Evolutionary conservation across 169 alveolate genomes (phyloP), one percentile per base, ranked within the genome.

Genomic region (Plasmodium gonderi): DNA sequence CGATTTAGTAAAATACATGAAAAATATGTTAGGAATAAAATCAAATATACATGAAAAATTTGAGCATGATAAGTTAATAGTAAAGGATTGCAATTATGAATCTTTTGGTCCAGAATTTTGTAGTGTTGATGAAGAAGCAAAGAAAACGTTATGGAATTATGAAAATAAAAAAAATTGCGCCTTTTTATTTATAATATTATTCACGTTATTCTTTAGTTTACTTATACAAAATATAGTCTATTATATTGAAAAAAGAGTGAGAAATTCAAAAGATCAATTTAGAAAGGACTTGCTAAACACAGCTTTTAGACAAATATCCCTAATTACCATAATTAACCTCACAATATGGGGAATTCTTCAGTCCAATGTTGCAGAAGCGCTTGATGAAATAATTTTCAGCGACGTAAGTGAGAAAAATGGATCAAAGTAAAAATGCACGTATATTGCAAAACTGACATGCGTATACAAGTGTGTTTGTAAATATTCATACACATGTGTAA

Each of bases 281-380:
- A 82, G 96, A 74, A 93, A 91, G 82, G 96, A 96, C 64, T 96
- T 96, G 12, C 90, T 95, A 79, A 96, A 96, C 72, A 95, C 96
- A 26, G 96, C 97, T 26, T 95, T 93, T 91, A 94, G 97, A 31
- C 98, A 96, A 54, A 94, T 96, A 64, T 96, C 97, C 9, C 64
- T 93, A 49, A 96, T 96, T 51, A 95, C 97, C 49, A 94, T 96
- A n/a, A 95, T 96, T 49, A 95, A 92, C 49, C 92, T 96, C 20
- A 82, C 96, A 3, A 93, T 96, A 36, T 96, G 97, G 97, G 95
- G 97, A 49, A 92, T 92, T 64, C 92, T 96, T 80, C 98, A 96
- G 40, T 92, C 98, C n/a, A 96, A 95, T 38, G 23, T 95, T 29
- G 97, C 98, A 3, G 95, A 74, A 45, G 90, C 91, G 17, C 90